Base-by-base conservation (phyloP, 495 filamentous ascomycete species). In the Sabuloglossum arenarium region DNA sequence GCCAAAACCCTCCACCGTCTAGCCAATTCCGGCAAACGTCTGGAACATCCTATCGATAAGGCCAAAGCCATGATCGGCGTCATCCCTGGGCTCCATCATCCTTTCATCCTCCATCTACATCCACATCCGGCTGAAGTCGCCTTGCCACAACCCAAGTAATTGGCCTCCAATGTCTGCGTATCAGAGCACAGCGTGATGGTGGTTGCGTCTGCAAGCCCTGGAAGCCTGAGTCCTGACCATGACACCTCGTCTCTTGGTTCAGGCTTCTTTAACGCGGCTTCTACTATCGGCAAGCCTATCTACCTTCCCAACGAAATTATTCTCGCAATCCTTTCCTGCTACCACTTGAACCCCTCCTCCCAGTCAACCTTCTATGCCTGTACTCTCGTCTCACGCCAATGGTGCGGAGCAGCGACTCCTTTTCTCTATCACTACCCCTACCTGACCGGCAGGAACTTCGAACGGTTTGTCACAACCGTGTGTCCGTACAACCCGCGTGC, bases 401-500 rank as follows among this genome's bases (percentile, higher is more conserved):
- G 83, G 83, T 84, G 85, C 61, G 70, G 72, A 10, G 72, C 71
- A 4, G 69, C 72, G 12, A 70, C 81, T 8, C 59, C 71, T 0
- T 64, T 67, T 23, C 73, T 87, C n/a, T 87, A 84, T 61, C 64
- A 66, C 21, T 56, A 61, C 1, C 80, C 81, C 0, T 58, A 63
- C 39, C 62, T 85, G 5, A 61, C 61, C 11, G 78, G 79, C 9
- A 66, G 61, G 3, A 75, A 76, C 45, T 86, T 82, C 61, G 59
- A 67, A 4, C 64, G 67, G 19, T 86, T 88, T 64, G 73, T 79
- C 0, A 59, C 63, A n/a, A 78, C 78, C 0, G 66, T 88, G 24
- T 80, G 79, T 56, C 83, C 83, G 12, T 75, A 75, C 49, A 77
- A 75, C 58, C 66, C 72, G 8, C 73, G 75, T 25, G 73, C 78